These are phyloP conservation scores for Dentipellis fragilis DNA, from an alignment of 768 basidiomycete genomes.

Conservation along the genomic window DNA sequence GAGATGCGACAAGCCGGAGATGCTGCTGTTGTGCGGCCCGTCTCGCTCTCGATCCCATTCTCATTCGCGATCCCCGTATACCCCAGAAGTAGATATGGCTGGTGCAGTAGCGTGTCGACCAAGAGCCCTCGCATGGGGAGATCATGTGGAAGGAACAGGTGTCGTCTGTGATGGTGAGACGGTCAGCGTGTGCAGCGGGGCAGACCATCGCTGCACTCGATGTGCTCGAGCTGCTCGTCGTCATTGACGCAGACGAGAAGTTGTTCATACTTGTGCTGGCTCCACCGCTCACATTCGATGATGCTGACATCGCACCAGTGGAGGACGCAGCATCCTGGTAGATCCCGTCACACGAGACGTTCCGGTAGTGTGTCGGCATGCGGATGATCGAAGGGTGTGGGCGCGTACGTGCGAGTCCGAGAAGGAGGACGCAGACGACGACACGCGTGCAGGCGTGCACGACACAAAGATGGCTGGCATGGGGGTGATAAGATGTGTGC, in stretches of 20 bases:
- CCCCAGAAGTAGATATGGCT: background rate
- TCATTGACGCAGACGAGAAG: background rate
- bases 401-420: too few species aligned
- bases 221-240: background rate
- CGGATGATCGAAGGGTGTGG: conserved; percentile 56
- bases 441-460: too few species aligned
- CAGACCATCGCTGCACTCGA: background rate
- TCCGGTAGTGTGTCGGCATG: conserved; percentile 53
- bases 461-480: too few species aligned
- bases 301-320: background rate
- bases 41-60: background rate
- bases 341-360: conserved; percentile 9
- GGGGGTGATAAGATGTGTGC: too few species aligned
- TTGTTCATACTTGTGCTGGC: background rate
- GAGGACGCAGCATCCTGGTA: conserved; percentile 9
- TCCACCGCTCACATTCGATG: background rate
- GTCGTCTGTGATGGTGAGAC: background rate
- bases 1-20: conserved; percentile 14
- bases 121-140: background rate
- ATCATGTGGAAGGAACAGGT: background rate
- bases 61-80: background rate
- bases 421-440: too few species aligned
- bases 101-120: background rate
- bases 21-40: background rate
- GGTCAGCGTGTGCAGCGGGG: background rate